Base-by-base conservation (phyloP, 495 filamentous ascomycete genomes). In the Xylona heveae region DNA sequence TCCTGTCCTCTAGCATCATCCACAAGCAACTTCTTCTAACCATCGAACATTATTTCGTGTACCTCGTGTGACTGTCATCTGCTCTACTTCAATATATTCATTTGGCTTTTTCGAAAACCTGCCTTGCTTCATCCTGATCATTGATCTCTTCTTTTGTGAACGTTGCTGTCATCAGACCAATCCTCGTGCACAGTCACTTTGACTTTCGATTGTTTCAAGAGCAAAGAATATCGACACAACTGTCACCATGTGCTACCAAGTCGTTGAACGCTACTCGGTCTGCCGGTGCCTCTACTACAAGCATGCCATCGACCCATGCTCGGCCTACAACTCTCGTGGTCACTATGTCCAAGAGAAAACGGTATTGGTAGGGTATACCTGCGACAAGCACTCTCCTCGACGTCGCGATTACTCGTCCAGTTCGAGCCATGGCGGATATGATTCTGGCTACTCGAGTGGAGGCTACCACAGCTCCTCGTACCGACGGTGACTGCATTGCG, bases 211-310 rank as follows among this genome's bases (percentile, higher is more conserved):
- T n/a, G n/a, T n/a, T n/a, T n/a, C n/a, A n/a, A n/a, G n/a, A n/a
- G n/a, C n/a, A n/a, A n/a, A n/a, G n/a, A n/a, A 25, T 13, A 25
- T 25, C 24, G 13, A 25, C 3, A 16, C 35, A 36, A 39, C 28
- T 24, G 9, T 24, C 48, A 62, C 24, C 37, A 82, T 82, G 76
- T 82, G 76, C 45, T 69, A 71, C 43, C 62, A 73, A 49, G 47
- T 82, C 34, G 54, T 76, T 44, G 76, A 82, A 43, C 69, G 70
- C 28, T 85, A 75, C 53, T 69, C 79, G 3, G 78, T 69, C 35
- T 85, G 78, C 65, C 61, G 66, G 37, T 85, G 78, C 48, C 58
- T 81, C 41, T 85, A 85, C 57, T 77, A 78, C 57, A 59, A 69
- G 34, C 78, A 85, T 50, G 66, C 71, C 12, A 59, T 81, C 37